These are phyloP conservation scores for Phialophora tarda DNA, from an alignment of 2,329 filamentous ascomycete genomes.

Conservation along the genomic window DNA sequence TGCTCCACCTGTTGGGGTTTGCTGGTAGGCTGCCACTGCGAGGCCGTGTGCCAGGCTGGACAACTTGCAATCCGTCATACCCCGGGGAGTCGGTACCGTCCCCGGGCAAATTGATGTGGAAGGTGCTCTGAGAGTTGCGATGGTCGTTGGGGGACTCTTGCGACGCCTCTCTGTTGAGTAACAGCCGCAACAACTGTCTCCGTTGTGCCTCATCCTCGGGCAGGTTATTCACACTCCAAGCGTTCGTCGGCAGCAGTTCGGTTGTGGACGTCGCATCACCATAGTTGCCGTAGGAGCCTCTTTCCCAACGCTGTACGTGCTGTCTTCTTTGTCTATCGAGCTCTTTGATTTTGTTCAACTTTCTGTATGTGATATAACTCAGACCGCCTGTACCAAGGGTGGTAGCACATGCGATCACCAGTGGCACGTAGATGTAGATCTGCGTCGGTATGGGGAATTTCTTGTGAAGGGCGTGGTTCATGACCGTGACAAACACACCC, in stretches of 20 bases:
- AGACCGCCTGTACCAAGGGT: constrained; percentile 31
- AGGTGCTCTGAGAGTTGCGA: constrained; percentile 41
- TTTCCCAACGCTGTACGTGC: constrained; percentile 29
- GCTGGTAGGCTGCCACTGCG: constrained; percentile 35
- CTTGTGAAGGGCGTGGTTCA: constrained; percentile 35
- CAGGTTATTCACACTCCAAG: constrained; percentile 17
- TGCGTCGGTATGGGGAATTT: constrained; percentile 25
- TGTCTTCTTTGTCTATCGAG: constrained; percentile 33
- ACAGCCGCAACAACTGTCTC: constrained; percentile 45
- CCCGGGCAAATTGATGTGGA: constrained; percentile 41
- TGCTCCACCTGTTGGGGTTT: constrained; percentile 29
- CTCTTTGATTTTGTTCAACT: constrained; percentile 33
- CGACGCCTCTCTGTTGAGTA: constrained; percentile 43
- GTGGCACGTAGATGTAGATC: constrained; percentile 36
- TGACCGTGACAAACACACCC: constrained; percentile 37
- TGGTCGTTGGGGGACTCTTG: constrained; percentile 40
- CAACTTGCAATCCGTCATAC: constrained; percentile 20
- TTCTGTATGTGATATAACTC: constrained; percentile 32
- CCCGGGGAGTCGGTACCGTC: constrained; percentile 17
- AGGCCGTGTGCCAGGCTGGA: constrained; percentile 19
- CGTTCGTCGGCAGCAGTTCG: constrained; percentile 29
- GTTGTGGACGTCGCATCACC: constrained; percentile 33
- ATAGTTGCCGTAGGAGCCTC: constrained; percentile 23
- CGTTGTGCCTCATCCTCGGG: constrained; percentile 50
- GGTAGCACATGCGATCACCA: constrained; percentile 29